A percentile compares a stretch with the other conserved stretches of the same genome.
These are phyloP conservation scores for Trichomonas vaginalis DNA, from an alignment of 208 protist genomes.

Conservation along the genomic window DNA sequence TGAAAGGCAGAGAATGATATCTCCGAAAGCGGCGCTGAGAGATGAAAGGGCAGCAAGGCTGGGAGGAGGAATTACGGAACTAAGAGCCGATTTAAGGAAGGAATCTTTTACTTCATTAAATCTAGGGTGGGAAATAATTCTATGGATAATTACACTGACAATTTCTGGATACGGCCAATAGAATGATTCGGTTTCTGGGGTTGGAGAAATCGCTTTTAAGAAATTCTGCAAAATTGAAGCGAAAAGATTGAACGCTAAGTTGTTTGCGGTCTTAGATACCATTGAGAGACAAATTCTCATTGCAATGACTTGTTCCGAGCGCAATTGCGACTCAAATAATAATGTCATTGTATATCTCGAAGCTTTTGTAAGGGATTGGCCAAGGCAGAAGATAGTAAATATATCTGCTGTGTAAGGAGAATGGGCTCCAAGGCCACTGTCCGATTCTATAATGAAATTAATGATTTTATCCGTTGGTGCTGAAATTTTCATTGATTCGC, in stretches of 20 bases:
- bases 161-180: background rate
- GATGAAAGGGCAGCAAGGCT: background rate
- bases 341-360: background rate
- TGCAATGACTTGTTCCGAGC: background rate
- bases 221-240: background rate
- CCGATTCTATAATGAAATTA: background rate
- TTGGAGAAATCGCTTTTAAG: background rate
- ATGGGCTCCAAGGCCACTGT: background rate
- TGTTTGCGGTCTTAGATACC: background rate
- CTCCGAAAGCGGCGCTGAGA: background rate
- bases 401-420: background rate
- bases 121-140: background rate
- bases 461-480: background rate
- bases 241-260: background rate
- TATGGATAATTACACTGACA: background rate
- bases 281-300: background rate
- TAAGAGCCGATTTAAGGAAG: background rate
- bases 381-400: background rate
- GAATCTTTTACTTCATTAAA: background rate
- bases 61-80: background rate
- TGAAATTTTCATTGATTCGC: background rate
- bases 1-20: background rate
- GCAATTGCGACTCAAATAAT: background rate
- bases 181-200: background rate
- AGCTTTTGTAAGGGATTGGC: background rate